phyloP scores from a whole-genome alignment of 306 rosid species.

The Prunus persica region Prunus_persica_NCBIv2 NC_034009.1:43355501-43356000 shows the following conservation, averaged over 20 bases:
- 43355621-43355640: background rate
- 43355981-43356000: background rate
- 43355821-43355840: slow-evolving; percentile 68
- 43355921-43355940: slow-evolving; percentile 39
- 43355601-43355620: background rate
- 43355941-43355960: slow-evolving; percentile 12
- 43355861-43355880: slow-evolving; percentile 87
- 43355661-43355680: background rate
- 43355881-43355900: slow-evolving; percentile 86
- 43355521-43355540: slow-evolving; percentile 70
- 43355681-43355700: background rate
- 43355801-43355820: slow-evolving; percentile 45
- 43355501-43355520: slow-evolving; percentile 79
- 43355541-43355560: slow-evolving; percentile 71
- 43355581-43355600: slow-evolving; percentile 34
- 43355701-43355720: background rate
- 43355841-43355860: slow-evolving; percentile 67
- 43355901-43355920: slow-evolving; percentile 86
- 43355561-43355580: slow-evolving; percentile 72
- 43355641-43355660: background rate
- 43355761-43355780: background rate
- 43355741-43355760: background rate
- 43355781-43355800: background rate
- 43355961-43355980: slow-evolving; percentile 16
- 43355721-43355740: background rate